Conservation (phyloP, 2,329 filamentous ascomycete species). For the Penicillium palitans region DNA sequence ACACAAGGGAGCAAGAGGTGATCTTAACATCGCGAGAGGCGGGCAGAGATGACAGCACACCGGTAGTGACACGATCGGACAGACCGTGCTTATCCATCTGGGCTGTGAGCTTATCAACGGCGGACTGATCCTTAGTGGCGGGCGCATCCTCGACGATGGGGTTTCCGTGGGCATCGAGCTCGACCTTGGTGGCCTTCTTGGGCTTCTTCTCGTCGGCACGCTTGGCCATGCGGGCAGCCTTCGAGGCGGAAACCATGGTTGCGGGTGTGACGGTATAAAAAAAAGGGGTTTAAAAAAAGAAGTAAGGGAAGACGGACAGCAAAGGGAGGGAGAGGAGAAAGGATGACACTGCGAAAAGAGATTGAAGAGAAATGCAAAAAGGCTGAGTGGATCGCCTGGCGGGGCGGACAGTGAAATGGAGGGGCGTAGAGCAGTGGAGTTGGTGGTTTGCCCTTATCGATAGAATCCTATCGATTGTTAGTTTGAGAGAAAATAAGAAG, state of each 20-base stretch:
- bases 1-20: slow-evolving; percentile 86
- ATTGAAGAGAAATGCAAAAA: slow-evolving; percentile 37
- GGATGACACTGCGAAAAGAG: slow-evolving; percentile 22
- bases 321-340: slow-evolving; percentile 14
- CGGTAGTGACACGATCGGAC: slow-evolving; percentile 96
- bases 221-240: slow-evolving; percentile 68
- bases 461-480: slow-evolving; percentile 29
- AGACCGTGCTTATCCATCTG: slow-evolving; percentile 97
- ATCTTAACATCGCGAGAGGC: slow-evolving; percentile 96
- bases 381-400: slow-evolving; percentile 35
- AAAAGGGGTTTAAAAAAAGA: slow-evolving; percentile 11
- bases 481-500: not conserved
- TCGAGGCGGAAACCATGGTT: slow-evolving; percentile 67
- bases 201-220: slow-evolving; percentile 59
- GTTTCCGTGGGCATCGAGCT: slow-evolving; percentile 65
- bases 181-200: slow-evolving; percentile 65
- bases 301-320: slow-evolving; percentile 12
- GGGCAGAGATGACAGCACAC: slow-evolving; percentile 82
- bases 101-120: slow-evolving; percentile 80
- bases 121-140: slow-evolving; percentile 69
- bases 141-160: slow-evolving; percentile 59
- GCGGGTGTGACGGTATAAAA: slow-evolving; percentile 21
- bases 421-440: slow-evolving; percentile 29
- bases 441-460: slow-evolving; percentile 44
- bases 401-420: slow-evolving; percentile 30